These are phyloP conservation scores for Coelastrella sp. DNA, from an alignment of 139 green algal species.

Conservation along the genomic window DNA sequence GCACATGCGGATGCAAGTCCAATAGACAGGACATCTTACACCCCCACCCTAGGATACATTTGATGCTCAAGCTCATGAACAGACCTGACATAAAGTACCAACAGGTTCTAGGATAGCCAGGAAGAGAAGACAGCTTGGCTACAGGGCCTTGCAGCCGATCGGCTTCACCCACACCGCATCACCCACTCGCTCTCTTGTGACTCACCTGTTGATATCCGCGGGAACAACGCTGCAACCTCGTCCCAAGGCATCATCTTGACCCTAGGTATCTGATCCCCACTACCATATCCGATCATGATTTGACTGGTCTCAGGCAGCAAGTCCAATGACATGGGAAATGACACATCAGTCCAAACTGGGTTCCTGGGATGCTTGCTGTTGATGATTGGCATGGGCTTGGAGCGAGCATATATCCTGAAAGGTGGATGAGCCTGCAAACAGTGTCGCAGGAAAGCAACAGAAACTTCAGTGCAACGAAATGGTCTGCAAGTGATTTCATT, in stretches of 20 bases:
- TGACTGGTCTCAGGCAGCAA: constrained; percentile 43
- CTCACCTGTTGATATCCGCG: constrained; percentile 9
- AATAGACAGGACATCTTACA: no score
- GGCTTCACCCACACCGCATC: no score
- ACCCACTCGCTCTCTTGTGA: no score
- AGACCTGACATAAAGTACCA: no score
- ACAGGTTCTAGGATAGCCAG: no score
- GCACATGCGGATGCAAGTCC: no score
- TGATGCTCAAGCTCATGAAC: no score
- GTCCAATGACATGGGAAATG: constrained; percentile 52
- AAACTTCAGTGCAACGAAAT: neutral
- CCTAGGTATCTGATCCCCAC: constrained; percentile 38
- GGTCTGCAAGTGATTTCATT: neutral
- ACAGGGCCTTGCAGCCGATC: no score
- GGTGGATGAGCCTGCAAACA: constrained; percentile 44
- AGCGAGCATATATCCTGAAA: constrained; percentile 44
- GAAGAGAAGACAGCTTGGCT: no score
- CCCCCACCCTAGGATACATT: no score
- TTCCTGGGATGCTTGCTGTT: constrained; percentile 51
- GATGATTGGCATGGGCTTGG: constrained; percentile 50
- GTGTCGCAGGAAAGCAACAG: neutral
- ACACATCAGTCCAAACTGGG: constrained; percentile 46
- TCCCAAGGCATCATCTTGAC: constrained; percentile 50
- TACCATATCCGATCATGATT: constrained; percentile 52
- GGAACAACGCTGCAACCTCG: constrained; percentile 47